phyloP scores from a whole-genome alignment of 441 rosid species.

The Flueggea neowawraea region DNA sequence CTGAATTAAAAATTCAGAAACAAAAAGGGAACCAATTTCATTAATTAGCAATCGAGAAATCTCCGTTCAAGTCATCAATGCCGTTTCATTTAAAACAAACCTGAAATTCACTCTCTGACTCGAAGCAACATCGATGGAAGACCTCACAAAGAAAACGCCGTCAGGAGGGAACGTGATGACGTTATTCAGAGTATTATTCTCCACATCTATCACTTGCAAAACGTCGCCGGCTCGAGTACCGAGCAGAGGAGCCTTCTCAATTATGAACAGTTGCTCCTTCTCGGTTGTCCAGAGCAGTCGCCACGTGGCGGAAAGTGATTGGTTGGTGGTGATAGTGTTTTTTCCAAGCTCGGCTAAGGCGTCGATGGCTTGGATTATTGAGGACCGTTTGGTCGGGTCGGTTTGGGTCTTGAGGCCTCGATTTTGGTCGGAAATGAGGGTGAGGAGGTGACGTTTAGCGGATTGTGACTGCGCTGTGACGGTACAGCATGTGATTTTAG shows the following conservation, averaged over 20 bases:
- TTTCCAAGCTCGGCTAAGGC: constrained; percentile 59
- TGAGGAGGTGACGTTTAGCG: constrained; percentile 61
- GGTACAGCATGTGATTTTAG: constrained; percentile 37
- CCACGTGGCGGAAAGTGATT: constrained; percentile 79
- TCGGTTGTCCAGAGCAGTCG: constrained; percentile 92
- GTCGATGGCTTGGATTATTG: constrained; percentile 61
- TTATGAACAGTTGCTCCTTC: constrained; percentile 91
- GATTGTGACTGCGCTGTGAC: constrained; percentile 34
- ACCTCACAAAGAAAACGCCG: constrained; percentile 89
- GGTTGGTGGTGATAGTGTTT: constrained; percentile 51
- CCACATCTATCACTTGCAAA: constrained; percentile 88
- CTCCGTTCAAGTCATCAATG: too few species aligned
- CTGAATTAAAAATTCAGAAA: constrained; percentile 22
- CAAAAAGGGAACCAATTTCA: too few species aligned
- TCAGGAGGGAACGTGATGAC: constrained; percentile 92
- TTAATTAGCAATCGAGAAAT: too few species aligned
- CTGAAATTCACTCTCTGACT: constrained; percentile 83
- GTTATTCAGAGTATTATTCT: constrained; percentile 49
- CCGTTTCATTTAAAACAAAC: constrained; percentile 17
- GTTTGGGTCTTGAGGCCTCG: constrained; percentile 83
- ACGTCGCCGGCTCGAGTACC: constrained; percentile 81
- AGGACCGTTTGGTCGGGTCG: constrained; percentile 46
- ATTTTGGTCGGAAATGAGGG: constrained; percentile 76
- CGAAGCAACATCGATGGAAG: constrained; percentile 61
- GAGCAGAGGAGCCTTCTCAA: constrained; percentile 73